A percentile compares a stretch with the other conserved stretches of the same genome.
Conservation (phyloP, 176 grass and related monocot genomes). For the Paspalum vaginatum region DNA sequence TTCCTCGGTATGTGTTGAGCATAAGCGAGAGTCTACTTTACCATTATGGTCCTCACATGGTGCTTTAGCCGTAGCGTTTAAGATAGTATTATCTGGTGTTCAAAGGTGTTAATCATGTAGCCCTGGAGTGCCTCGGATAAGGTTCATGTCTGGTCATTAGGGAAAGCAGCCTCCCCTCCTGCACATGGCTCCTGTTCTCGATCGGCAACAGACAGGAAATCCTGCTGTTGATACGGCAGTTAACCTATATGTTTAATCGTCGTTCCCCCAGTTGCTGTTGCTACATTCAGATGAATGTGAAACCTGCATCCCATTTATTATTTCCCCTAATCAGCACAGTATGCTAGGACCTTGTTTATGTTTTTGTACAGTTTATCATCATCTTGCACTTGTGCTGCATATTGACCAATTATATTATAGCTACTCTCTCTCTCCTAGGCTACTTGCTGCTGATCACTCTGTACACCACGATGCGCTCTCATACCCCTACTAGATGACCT, state of each 20-base stretch:
- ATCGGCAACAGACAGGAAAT: constrained; percentile 60
- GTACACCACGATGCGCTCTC: constrained; percentile 4
- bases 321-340: constrained; percentile 29
- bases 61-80: constrained; percentile 37
- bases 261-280: constrained; percentile 34
- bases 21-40: constrained; percentile 43
- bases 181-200: constrained; percentile 68
- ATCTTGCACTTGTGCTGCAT: constrained; percentile 11
- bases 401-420: constrained; percentile 18
- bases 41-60: constrained; percentile 60
- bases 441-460: constrained; percentile 34
- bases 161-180: constrained; percentile 6
- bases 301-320: constrained; percentile 28
- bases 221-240: constrained; percentile 55
- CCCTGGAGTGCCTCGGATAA: constrained; percentile 52
- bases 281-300: constrained; percentile 61
- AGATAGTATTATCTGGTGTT: constrained; percentile 46
- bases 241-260: constrained; percentile 52
- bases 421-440: constrained; percentile 20
- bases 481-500: constrained; percentile 40
- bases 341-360: constrained; percentile 38
- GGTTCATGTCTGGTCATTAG: constrained; percentile 46
- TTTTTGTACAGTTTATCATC: neutral
- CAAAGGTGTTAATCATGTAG: constrained; percentile 54
- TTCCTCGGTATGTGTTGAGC: constrained; percentile 50